phyloP scores from a whole-genome alignment of 495 filamentous ascomycete genomes.

The Lineolata rhizophorae region DNA sequence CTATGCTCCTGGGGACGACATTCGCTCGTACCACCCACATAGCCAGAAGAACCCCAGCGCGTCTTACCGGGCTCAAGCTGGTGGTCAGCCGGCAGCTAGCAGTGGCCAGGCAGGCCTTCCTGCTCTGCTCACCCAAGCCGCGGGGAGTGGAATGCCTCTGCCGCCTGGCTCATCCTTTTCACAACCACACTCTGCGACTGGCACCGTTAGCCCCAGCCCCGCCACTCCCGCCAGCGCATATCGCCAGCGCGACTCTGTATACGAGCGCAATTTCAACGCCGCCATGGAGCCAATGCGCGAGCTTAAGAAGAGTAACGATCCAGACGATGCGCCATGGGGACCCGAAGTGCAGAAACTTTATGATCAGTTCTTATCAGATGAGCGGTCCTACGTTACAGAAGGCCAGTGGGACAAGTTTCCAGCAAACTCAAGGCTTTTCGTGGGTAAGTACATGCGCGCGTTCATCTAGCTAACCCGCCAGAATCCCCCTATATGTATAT shows the following conservation, averaged over 20 bases:
- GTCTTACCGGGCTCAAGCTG: slow-evolving; percentile 24
- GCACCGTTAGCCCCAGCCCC: slow-evolving; percentile 25
- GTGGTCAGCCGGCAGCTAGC: too few relatives aligned
- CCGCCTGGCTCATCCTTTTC: too few relatives aligned
- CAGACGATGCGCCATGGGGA: slow-evolving; percentile 24
- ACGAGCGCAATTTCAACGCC: slow-evolving; percentile 21
- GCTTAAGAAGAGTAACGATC: slow-evolving; percentile 4
- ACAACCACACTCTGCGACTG: too few relatives aligned
- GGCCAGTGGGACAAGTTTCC: slow-evolving; percentile 92
- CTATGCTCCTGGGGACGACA: slow-evolving; percentile 31
- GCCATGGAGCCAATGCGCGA: slow-evolving; percentile 2
- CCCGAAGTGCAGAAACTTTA: slow-evolving; percentile 50
- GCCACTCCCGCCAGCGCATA: slow-evolving; percentile 35
- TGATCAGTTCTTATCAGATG: slow-evolving; percentile 61
- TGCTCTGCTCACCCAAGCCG: too few relatives aligned
- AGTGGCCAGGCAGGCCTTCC: neutral
- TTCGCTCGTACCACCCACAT: slow-evolving; percentile 34
- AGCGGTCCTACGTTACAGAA: slow-evolving; percentile 61
- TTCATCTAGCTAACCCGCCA: neutral
- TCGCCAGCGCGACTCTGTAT: slow-evolving; percentile 25
- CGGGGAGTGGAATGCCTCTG: too few relatives aligned
- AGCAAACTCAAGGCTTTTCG: slow-evolving; percentile 64
- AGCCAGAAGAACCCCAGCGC: slow-evolving; percentile 20
- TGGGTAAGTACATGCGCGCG: slow-evolving; percentile 69
- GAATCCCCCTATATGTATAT: too few relatives aligned